Evolutionary conservation across 2,329 filamentous ascomycete species (phyloP).

Genomic region (Calonectria leucothoes): DNA sequence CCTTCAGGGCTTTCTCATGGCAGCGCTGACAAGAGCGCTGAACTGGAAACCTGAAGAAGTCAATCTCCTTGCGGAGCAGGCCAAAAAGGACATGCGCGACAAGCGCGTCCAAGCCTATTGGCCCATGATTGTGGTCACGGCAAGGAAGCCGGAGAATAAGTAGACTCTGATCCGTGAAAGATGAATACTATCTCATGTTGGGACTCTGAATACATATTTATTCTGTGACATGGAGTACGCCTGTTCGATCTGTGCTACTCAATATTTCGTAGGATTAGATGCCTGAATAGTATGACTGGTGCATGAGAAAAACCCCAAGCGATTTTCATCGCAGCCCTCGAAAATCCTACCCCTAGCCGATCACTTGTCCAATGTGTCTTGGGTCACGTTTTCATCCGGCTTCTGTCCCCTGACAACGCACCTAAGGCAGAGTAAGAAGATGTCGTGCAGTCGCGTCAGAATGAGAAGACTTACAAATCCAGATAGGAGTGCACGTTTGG

Average conservation of each 20-base stretch:
- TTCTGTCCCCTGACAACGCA: constrained; percentile 11
- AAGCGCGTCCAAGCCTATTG: background rate
- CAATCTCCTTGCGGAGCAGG: background rate
- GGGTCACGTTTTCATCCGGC: background rate
- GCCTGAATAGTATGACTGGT: background rate
- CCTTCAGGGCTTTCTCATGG: background rate
- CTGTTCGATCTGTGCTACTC: rapidly evolving
- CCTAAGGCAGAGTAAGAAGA: background rate
- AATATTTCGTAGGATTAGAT: background rate
- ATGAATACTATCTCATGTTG: background rate
- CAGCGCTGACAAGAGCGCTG: background rate
- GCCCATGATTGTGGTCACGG: background rate
- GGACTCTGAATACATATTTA: background rate
- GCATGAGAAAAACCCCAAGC: background rate
- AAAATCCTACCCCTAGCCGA: too few species aligned
- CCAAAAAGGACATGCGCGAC: background rate
- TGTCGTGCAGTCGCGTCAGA: background rate
- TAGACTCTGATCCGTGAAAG: background rate
- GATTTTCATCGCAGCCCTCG: too few species aligned
- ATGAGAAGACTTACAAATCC: constrained; percentile 6
- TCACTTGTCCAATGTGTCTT: background rate
- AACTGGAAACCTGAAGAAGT: background rate
- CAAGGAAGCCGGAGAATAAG: background rate
- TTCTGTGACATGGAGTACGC: background rate
- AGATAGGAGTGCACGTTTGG: constrained; percentile 17